These are phyloP conservation scores for Gardenia jasminoides DNA, from an alignment of 257 asterid species.

Conservation along the genomic window DNA sequence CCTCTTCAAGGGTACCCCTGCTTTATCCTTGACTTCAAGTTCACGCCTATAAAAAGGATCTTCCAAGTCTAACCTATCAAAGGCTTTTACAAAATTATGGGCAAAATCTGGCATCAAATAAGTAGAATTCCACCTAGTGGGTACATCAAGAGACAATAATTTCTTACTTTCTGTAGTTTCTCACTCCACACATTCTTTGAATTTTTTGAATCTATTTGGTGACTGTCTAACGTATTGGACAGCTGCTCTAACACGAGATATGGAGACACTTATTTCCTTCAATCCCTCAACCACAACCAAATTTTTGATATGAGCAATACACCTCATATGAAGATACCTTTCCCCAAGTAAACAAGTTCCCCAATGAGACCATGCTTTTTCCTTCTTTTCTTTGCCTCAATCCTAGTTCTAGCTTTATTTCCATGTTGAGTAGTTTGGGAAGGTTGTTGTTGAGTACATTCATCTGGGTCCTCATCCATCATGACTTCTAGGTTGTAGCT, in stretches of 20 bases:
- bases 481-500: too few species aligned
- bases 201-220: background rate
- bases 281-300: slow-evolving; percentile 2
- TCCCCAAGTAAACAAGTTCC: background rate
- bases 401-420: too few species aligned
- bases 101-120: background rate
- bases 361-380: too few species aligned
- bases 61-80: background rate
- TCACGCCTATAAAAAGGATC: background rate
- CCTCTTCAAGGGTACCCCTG: background rate
- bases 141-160: slow-evolving; percentile 1
- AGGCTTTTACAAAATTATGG: background rate
- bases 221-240: slow-evolving; percentile 6
- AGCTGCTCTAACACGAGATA: background rate
- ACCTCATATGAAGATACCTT: slow-evolving; percentile 3
- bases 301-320: slow-evolving; percentile 11
- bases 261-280: background rate
- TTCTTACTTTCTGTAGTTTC: background rate
- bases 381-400: too few species aligned
- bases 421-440: too few species aligned
- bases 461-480: too few species aligned
- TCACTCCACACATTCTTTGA: slow-evolving; percentile 1
- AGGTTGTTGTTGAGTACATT: too few species aligned
- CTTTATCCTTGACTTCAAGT: background rate
- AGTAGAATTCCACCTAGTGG: slow-evolving; percentile 7